These are phyloP conservation scores for Candida tibetensis DNA, from an alignment of 805 yeast genomes.

Conservation along the genomic window DNA sequence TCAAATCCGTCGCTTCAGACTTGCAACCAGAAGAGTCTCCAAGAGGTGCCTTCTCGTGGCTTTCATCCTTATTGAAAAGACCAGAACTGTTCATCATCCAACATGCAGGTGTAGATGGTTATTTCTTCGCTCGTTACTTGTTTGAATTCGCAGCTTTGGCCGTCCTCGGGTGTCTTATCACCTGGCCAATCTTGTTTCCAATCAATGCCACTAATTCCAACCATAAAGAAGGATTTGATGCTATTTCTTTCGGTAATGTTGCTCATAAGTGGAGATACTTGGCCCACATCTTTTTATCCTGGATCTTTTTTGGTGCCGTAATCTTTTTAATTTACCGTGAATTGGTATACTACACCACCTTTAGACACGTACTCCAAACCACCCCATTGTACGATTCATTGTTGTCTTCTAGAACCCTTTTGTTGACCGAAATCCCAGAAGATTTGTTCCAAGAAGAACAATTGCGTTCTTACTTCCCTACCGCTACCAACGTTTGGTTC, in stretches of 20 bases:
- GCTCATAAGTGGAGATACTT: slow-evolving; percentile 59
- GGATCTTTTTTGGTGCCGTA: slow-evolving; percentile 68
- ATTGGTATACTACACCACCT: slow-evolving; percentile 64
- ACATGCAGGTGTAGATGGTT: slow-evolving; percentile 73
- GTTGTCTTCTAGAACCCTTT: slow-evolving; percentile 66
- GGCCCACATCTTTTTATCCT: slow-evolving; percentile 74
- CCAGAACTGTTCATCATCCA: slow-evolving; percentile 65
- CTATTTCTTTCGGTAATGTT: slow-evolving; percentile 62
- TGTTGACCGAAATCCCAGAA: slow-evolving; percentile 66
- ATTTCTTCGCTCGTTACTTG: slow-evolving; percentile 66
- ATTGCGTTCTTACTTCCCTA: slow-evolving; percentile 60
- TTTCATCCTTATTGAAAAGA: slow-evolving; percentile 45
- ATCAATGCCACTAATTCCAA: slow-evolving; percentile 72
- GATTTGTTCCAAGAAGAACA: slow-evolving; percentile 45
- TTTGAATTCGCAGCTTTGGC: slow-evolving; percentile 53
- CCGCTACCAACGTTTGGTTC: slow-evolving; percentile 56
- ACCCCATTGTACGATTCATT: slow-evolving; percentile 71
- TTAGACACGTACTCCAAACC: slow-evolving; percentile 71
- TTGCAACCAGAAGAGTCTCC: slow-evolving; percentile 45
- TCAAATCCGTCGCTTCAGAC: slow-evolving; percentile 45
- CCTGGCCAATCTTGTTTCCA: slow-evolving; percentile 71
- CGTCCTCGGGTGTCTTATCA: slow-evolving; percentile 48
- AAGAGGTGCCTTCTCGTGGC: slow-evolving; percentile 53
- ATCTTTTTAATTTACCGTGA: slow-evolving; percentile 71
- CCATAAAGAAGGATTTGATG: slow-evolving; percentile 55